Base-by-base conservation (phyloP, 108 stramenopile species). In the Skeletonema tropicum region DNA sequence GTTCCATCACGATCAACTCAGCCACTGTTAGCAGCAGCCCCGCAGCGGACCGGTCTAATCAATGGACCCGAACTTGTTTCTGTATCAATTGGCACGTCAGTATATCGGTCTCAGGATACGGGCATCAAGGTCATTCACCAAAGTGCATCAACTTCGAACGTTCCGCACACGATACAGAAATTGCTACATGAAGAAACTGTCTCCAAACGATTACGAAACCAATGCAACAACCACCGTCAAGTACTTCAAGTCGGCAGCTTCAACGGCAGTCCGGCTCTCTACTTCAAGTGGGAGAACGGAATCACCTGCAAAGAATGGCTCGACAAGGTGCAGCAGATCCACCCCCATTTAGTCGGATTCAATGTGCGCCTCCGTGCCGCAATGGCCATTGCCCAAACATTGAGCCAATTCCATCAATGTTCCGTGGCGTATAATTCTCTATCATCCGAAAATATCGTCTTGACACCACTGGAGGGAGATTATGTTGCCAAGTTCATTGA, bases 401-500 rank as follows among this genome's bases (percentile, higher is more conserved):
- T 64, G 21, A 26, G 38, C 5, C 38, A 64, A 23, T 64, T 64
- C 64, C 64, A 64, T 41, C 21, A 38, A 26, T 21, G n/a, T 12
- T 36, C 38, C 19, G 64, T 64, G 39, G 19, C 39, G 5, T 64
- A 41, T 23, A 64, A 64, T 64, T 23, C 25, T 1, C 21, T 64
- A 23, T 38, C 64, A 19, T 41, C 64, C 3, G 23, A 64, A 42
- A 64, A 64, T 38, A 64, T 64, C 23, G 64, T 64, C 12, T 23
- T 64, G 17, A 41, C 21, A 13, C 25, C 64, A 12, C 10, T 41
- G 6, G 75, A 70, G 52, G 75, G 75, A 13, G 63, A 76, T 23
- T 76, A 75, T 58, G 66, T 67, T 17, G 74, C 74, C 30, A 75
- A 66, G 17, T 75, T 75, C 21, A 75, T 75, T 48, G 74, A 66